phyloP scores from a whole-genome alignment of 1,284 basidiomycete genomes.

The Moesziomyces sp. region DNA sequence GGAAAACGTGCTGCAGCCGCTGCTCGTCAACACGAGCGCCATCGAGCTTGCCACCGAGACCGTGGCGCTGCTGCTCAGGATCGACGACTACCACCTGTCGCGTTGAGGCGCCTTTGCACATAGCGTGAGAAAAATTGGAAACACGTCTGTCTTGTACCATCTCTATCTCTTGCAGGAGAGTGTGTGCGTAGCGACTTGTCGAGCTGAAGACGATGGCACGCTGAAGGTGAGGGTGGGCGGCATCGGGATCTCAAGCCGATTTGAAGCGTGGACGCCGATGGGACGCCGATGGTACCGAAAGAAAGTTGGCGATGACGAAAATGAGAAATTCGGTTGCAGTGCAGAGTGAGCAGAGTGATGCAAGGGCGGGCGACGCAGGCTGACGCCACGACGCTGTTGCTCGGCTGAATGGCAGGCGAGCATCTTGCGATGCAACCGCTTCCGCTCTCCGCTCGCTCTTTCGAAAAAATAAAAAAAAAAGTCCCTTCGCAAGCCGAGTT shows the following conservation, averaged over 20 bases:
- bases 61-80: slow-evolving; percentile 93
- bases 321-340: background rate
- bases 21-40: slow-evolving; percentile 94
- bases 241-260: too few species aligned
- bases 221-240: too few species aligned
- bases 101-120: slow-evolving; percentile 31
- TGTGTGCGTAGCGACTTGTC: too few species aligned
- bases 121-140: background rate
- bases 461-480: background rate
- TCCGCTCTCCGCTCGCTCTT: too few species aligned
- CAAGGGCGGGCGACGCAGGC: background rate
- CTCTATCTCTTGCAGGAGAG: background rate
- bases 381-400: background rate
- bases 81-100: slow-evolving; percentile 82
- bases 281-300: too few species aligned
- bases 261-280: too few species aligned
- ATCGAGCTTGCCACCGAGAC: slow-evolving; percentile 96
- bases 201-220: too few species aligned
- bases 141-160: background rate
- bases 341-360: background rate
- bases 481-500: background rate
- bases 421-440: background rate
- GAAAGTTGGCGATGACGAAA: too few species aligned
- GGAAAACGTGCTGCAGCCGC: slow-evolving; percentile 96
- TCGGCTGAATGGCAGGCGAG: background rate